Evolutionary conservation across 139 green algal species (phyloP), one percentile per base, ranked within the genome.

Genomic region (Picochlorum sp.): DNA sequence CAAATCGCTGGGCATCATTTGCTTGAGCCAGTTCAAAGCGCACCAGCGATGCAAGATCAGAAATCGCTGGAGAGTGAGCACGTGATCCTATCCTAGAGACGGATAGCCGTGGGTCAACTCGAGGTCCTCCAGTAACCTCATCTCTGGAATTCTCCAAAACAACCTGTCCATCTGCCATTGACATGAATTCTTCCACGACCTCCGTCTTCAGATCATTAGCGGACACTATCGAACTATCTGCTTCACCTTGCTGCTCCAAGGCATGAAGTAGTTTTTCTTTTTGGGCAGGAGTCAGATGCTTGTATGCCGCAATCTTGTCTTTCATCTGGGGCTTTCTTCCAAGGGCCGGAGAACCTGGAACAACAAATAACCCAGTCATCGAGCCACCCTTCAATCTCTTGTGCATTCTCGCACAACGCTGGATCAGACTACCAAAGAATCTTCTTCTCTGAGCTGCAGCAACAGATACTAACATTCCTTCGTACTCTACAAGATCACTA

Each of bases 141-240:
- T 75, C 74, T 3, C 70, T 49, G 20, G 30, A 37, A 37, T 37
- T 13, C n/a, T 37, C 28, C 45, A 82, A 68, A 32, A 86, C 70
- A 62, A 84, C 68, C 76, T 95, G 89, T 1, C 89, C 89, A 56
- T 96, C 89, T 2, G 82, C 74, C 52, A 96, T 92, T n/a, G 81
- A 92, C 76, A 96, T 94, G 65, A 95, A 87, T 83, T 96, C 89
- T 75, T 96, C 89, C 11, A 96, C 74, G 3, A 86, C 69, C 68
- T 79, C 75, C 9, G 68, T 81, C 9, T 62, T 57, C 61, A 68
- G 44, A 64, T 77, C 68, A 24, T 68, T 51, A 7, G 72, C 44
- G 8, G 26, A 45, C 5, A 23, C 15, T 38, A 49, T 70, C 21
- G 49, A 50, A 65, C 57, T 65, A 32, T n/a, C 44, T 28, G 30